These are phyloP conservation scores for Fomitopsis pulvina DNA, from an alignment of 768 basidiomycete species.

Conservation along the genomic window DNA sequence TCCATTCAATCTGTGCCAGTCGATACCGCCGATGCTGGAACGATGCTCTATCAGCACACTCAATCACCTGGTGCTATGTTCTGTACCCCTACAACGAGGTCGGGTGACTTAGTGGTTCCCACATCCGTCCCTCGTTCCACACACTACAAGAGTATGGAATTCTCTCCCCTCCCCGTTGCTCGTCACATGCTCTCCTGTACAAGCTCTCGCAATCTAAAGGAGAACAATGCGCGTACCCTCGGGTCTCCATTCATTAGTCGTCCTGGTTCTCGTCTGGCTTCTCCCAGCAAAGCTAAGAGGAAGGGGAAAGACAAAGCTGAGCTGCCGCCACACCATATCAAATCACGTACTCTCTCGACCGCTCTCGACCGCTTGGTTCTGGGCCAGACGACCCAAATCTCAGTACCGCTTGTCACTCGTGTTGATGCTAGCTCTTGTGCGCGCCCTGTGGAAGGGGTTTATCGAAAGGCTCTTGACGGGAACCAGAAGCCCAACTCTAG, in stretches of 20 bases:
- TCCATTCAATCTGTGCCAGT: not conserved
- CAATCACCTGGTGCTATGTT: not conserved
- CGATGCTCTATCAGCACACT: conserved; percentile 9
- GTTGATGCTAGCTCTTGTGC: not conserved
- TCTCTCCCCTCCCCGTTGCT: conserved; percentile 38
- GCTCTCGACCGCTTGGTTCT: not conserved
- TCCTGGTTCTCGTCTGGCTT: conserved; percentile 33
- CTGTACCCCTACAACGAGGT: conserved; percentile 11
- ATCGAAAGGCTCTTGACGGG: conserved; percentile 1
- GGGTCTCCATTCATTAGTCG: conserved; percentile 43
- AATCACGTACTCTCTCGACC: conserved; percentile 36
- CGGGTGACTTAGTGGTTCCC: conserved; percentile 10
- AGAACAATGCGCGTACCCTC: conserved; percentile 27
- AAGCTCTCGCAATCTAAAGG: conserved; percentile 34
- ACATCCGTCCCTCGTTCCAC: conserved; percentile 15
- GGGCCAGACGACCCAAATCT: not conserved
- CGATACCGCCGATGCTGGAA: conserved; percentile 1
- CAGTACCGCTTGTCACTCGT: not conserved
- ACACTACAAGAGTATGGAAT: conserved; percentile 20
- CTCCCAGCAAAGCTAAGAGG: conserved; percentile 23
- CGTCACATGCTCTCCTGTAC: conserved; percentile 31
- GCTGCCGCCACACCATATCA: conserved; percentile 21
- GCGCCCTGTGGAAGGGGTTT: not conserved
- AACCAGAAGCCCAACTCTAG: not conserved
- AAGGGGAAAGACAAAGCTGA: conserved; percentile 14